phyloP scores from a whole-genome alignment of 2,329 filamentous ascomycete species.

The Ascomycota sp. region DNA sequence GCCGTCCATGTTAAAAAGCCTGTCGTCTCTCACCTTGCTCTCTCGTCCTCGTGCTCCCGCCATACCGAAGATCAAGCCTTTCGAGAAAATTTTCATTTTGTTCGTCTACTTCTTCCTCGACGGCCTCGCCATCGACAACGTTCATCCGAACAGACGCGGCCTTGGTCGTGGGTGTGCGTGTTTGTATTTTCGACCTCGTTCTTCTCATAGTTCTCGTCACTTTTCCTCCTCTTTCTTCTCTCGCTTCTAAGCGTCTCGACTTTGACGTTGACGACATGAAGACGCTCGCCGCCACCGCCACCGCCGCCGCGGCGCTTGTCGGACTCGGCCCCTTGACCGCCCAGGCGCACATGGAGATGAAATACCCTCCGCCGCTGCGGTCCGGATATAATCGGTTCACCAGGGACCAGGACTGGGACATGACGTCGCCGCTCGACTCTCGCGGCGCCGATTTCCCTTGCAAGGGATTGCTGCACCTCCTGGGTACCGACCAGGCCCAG shows the following conservation, averaged over 20 bases:
- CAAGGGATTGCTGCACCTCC: slow-evolving; percentile 38
- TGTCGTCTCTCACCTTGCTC: too few species aligned
- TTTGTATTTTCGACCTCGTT: too few species aligned
- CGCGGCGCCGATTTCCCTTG: slow-evolving; percentile 53
- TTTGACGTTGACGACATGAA: slow-evolving; percentile 17
- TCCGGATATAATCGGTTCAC: slow-evolving; percentile 31
- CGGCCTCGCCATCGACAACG: too few species aligned
- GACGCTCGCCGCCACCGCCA: slow-evolving; percentile 15
- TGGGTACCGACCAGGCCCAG: slow-evolving; percentile 27
- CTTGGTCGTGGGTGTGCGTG: too few species aligned
- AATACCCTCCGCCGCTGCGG: slow-evolving; percentile 27
- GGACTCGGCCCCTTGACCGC: slow-evolving; percentile 20
- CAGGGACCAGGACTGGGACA: slow-evolving; percentile 44
- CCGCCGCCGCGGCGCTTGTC: slow-evolving; percentile 20
- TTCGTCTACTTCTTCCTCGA: too few species aligned
- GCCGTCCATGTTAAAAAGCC: too few species aligned
- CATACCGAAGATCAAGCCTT: too few species aligned
- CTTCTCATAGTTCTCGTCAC: neutral
- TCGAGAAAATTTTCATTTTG: too few species aligned
- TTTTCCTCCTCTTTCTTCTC: neutral
- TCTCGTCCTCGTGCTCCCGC: too few species aligned
- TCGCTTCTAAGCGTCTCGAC: neutral
- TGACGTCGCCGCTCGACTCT: slow-evolving; percentile 43
- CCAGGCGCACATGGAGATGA: slow-evolving; percentile 38
- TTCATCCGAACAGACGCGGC: too few species aligned